Percentiles rank a stretch among this genome's conserved stretches.
Evolutionary conservation across 768 basidiomycete genomes (phyloP).

Genomic region (Pisolithus sp.): DNA sequence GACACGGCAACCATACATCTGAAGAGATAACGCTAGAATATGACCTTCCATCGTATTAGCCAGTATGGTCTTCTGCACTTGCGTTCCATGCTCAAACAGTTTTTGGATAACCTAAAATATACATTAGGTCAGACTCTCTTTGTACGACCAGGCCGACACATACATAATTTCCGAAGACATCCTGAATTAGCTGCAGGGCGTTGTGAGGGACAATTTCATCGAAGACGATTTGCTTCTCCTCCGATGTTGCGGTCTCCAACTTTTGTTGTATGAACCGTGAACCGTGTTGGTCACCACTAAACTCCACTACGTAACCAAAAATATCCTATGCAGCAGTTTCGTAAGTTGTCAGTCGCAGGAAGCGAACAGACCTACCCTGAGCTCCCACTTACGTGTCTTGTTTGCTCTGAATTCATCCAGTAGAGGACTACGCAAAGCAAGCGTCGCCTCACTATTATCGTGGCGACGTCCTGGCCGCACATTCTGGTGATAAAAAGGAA

Average conservation of each 20-base stretch:
- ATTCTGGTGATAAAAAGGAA: constrained; percentile 33
- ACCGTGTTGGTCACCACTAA: constrained; percentile 92
- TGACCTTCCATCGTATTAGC: constrained; percentile 72
- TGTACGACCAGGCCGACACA: constrained; percentile 20
- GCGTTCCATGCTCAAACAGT: constrained; percentile 81
- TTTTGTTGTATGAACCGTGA: constrained; percentile 96
- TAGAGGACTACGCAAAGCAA: constrained; percentile 56
- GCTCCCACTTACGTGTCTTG: constrained; percentile 75
- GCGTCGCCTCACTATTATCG: constrained; percentile 30
- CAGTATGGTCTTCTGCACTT: constrained; percentile 64
- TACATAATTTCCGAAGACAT: constrained; percentile 96
- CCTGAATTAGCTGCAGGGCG: constrained; percentile 71
- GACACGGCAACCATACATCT: constrained; percentile 96
- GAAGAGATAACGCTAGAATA: constrained; percentile 68
- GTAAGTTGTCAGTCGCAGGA: neutral
- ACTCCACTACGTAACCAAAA: constrained; percentile 79
- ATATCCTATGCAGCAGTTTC: constrained; percentile 57
- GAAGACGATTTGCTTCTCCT: constrained; percentile 75
- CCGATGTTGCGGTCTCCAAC: constrained; percentile 66
- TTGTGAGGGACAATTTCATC: constrained; percentile 81
- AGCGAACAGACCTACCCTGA: constrained; percentile 46
- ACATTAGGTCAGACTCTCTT: constrained; percentile 6
- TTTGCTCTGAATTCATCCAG: constrained; percentile 83
- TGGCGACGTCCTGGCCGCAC: constrained; percentile 42
- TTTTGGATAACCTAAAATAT: constrained; percentile 79